Conservation (phyloP, 371 early-diverging fungal species). For the Actinomortierella ambigua region DNA sequence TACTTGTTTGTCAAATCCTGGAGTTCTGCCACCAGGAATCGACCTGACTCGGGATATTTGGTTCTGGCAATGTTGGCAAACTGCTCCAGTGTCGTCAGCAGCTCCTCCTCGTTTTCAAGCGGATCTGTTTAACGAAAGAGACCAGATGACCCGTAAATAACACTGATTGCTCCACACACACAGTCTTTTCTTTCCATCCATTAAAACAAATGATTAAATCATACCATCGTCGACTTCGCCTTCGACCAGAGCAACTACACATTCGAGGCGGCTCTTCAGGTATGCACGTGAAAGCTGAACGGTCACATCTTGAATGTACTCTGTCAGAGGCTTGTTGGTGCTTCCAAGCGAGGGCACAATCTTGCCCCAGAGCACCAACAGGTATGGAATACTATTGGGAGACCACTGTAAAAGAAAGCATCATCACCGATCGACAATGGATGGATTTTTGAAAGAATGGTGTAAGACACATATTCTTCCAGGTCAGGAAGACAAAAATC, state of each 20-base stretch:
- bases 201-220: neutral
- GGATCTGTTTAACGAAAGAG: slow-evolving; percentile 52
- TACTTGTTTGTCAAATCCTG: slow-evolving; percentile 72
- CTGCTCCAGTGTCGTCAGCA: slow-evolving; percentile 73
- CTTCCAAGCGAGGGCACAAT: slow-evolving; percentile 67
- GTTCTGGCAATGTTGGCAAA: slow-evolving; percentile 78
- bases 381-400: slow-evolving; percentile 76
- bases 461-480: neutral
- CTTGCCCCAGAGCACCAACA: slow-evolving; percentile 87
- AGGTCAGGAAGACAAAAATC: neutral
- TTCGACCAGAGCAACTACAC: slow-evolving; percentile 62
- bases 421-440: neutral
- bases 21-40: slow-evolving; percentile 60
- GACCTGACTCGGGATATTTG: slow-evolving; percentile 69
- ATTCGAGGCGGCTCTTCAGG: slow-evolving; percentile 58
- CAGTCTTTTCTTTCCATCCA: neutral
- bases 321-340: slow-evolving; percentile 53
- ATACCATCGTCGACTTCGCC: slow-evolving; percentile 71
- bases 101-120: slow-evolving; percentile 74
- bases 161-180: neutral
- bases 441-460: too few species aligned
- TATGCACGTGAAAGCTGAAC: slow-evolving; percentile 55
- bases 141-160: neutral
- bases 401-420: slow-evolving; percentile 59
- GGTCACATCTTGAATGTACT: slow-evolving; percentile 32